These are phyloP conservation scores for Phytophthora melonis DNA, from an alignment of 352 stramenopile genomes.

Conservation along the genomic window DNA sequence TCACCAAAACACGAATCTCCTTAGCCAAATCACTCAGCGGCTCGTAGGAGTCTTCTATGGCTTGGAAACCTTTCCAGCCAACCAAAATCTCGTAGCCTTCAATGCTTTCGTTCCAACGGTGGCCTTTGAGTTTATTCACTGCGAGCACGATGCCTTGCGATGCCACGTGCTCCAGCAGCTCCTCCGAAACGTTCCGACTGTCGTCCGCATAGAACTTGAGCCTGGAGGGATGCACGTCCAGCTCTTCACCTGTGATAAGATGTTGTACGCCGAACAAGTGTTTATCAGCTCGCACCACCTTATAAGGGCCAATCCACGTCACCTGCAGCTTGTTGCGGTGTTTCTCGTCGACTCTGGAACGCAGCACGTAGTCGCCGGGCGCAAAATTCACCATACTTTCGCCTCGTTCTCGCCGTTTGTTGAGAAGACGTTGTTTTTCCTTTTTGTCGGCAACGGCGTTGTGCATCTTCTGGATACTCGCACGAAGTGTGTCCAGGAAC, in stretches of 20 bases:
- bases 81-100: slow-evolving; percentile 5
- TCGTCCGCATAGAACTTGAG: slow-evolving; percentile 10
- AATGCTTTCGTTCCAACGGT: not conserved
- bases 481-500: not conserved
- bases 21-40: too few species aligned
- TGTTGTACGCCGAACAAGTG: not conserved
- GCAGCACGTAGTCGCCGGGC: slow-evolving; percentile 12
- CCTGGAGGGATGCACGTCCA: not conserved
- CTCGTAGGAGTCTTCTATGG: too few species aligned
- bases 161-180: slow-evolving; percentile 1
- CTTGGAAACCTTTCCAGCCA: not conserved
- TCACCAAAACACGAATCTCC: too few species aligned
- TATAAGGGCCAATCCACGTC: not conserved
- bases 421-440: slow-evolving; percentile 1
- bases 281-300: not conserved
- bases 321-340: slow-evolving; percentile 10
- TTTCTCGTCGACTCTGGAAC: slow-evolving; percentile 5
- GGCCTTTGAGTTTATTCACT: not conserved
- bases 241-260: not conserved
- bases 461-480: not conserved
- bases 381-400: slow-evolving; percentile 13
- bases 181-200: not conserved
- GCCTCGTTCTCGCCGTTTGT: not conserved
- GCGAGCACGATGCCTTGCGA: slow-evolving; percentile 5
- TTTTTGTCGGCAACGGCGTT: not conserved